Evolutionary conservation across 352 stramenopile species (phyloP), one percentile per base, ranked within the genome.

Genomic region (Globisporangium abappressorium): DNA sequence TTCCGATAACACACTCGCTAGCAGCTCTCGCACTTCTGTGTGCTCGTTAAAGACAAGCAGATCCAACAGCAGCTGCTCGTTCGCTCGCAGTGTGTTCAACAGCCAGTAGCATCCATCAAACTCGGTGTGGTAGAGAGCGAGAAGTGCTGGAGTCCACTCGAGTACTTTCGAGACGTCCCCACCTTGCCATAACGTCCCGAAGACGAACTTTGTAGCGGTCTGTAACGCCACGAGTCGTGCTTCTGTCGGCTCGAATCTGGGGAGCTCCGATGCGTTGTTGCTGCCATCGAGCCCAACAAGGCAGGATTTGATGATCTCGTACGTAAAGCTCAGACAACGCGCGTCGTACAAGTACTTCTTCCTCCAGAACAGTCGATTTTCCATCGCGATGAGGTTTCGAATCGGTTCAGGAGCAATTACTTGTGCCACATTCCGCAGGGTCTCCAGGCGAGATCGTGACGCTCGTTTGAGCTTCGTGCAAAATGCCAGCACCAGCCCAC

Each of bases 151-250:
- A 56, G 79, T 84, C 89, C 89, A 96, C 69, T 87, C 82, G 18
- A 91, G 68, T n/a, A 95, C 77, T 22, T 84, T 83, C 18, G 75
- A 77, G 4, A 93, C 75, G 65, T 94, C 77, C 2, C 82, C 83
- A n/a, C 77, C 86, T 71, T 95, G 89, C 87, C 84, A 95, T 28
- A 95, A 61, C 14, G 89, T 96, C 24, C 89, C 89, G 66, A 95
- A 96, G 5, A 94, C 87, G 70, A 95, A 96, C 60, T 87, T 89
- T 12, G 86, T 94, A 6, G 84, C 84, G 26, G 93, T 81, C 70
- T 94, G 85, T 26, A 96, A 73, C 5, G 85, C 89, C 43, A 91
- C 73, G 9, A 91, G 78, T 28, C 88, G 85, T 14, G 80, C 81
- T 53, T 93, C 86, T 6, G 82, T 74, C 0, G 85, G 83, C 30